Evolutionary conservation across 2,329 filamentous ascomycete genomes (phyloP).

Genomic region (Trichoderma brevicompactum): DNA sequence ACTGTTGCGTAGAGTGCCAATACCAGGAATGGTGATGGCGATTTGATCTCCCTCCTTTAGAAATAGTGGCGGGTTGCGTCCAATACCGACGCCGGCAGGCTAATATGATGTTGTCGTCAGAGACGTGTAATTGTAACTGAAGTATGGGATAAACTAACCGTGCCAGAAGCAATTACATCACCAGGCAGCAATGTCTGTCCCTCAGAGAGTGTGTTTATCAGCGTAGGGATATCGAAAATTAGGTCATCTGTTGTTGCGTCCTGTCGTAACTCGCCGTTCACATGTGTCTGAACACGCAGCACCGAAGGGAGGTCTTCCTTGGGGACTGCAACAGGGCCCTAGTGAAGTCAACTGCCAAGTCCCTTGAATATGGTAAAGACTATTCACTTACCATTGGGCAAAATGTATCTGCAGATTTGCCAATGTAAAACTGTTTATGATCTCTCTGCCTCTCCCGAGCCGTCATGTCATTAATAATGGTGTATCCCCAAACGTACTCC

Average conservation of each 20-base stretch:
- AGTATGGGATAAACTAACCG: not conserved
- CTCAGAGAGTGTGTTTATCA: slow-evolving; percentile 14
- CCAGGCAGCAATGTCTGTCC: slow-evolving; percentile 17
- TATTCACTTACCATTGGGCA: slow-evolving; percentile 9
- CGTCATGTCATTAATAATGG: slow-evolving; percentile 24
- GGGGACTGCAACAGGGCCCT: slow-evolving; percentile 15
- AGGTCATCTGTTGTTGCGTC: slow-evolving; percentile 16
- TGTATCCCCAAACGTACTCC: slow-evolving; percentile 24
- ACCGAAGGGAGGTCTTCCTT: slow-evolving; percentile 15
- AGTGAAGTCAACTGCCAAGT: not conserved
- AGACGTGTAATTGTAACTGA: not conserved
- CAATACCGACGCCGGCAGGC: slow-evolving; percentile 20
- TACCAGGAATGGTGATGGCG: slow-evolving; percentile 3
- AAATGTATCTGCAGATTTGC: slow-evolving; percentile 24
- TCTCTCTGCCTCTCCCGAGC: slow-evolving; percentile 18
- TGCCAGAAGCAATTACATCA: slow-evolving; percentile 20
- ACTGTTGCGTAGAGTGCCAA: slow-evolving; percentile 4
- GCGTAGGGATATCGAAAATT: slow-evolving; percentile 20
- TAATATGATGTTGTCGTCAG: not conserved
- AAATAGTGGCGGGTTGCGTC: slow-evolving; percentile 7
- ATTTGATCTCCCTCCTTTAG: slow-evolving; percentile 10
- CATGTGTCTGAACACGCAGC: slow-evolving; percentile 18
- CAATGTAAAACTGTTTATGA: slow-evolving; percentile 19
- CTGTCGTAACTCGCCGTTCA: slow-evolving; percentile 24
- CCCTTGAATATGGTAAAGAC: not conserved